Evolutionary conservation across 2,329 filamentous ascomycete species (phyloP), one percentile per base, ranked within the genome.

Genomic region (Colletotrichum filicis): DNA sequence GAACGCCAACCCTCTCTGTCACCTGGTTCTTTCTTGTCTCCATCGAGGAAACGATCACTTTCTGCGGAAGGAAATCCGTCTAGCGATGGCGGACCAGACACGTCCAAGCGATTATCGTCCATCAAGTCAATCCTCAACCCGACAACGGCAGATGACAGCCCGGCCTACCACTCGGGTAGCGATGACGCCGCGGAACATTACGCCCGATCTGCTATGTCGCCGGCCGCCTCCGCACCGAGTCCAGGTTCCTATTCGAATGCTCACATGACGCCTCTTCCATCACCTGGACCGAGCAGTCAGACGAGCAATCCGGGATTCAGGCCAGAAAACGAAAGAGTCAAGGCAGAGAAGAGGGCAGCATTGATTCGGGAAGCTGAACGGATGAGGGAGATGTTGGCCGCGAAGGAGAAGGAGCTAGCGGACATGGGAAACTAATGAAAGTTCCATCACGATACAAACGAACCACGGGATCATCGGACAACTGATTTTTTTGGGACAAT

Each of bases 41-140:
- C 89, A 1, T 86, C 86, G 4, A 87, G 91, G 28, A 94, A 94
- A 82, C 88, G 92, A 6, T 93, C 92, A 0, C 92, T 93, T 75
- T 93, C 92, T 0, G 85, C 87, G 0, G 89, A 91, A 49, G 78
- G 79, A n/a, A 78, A 80, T 24, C 77, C 71, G n/a, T 70, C 76
- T 8, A 77, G 79, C 37, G 83, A 86, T 49, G 76, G 78, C n/a
- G 82, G 83, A 2, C 82, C 85, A 28, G 87, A 90, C 30, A 83
- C 82, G 49, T 82, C 89, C 55, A 88, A 93, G 79, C 90, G 93
- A 16, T 83, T 95, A 4, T 94, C 92, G 22, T 94, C 92, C 3
- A 95, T 95, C 74, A 93, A 92, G 75, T 93, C 93, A 5, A 92
- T 95, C 57, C 83, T 95, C 14, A 95, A 95, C 75, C 91, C 91